These are phyloP conservation scores for Phialophora verrucosa DNA, from an alignment of 2,329 filamentous ascomycete genomes.

Conservation along the genomic window DNA sequence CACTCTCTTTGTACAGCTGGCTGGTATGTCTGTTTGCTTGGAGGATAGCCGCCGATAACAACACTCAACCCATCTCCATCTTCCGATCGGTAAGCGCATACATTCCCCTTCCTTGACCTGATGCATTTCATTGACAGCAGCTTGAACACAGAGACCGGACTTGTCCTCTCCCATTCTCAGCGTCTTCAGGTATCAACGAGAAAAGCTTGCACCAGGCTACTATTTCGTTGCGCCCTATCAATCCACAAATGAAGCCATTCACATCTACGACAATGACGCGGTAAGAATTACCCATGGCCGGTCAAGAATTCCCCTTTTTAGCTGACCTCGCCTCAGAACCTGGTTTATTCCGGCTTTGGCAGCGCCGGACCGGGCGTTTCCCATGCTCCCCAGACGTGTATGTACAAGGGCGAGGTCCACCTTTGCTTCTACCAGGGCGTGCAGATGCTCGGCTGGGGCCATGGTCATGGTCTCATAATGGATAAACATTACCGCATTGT, in stretches of 20 bases:
- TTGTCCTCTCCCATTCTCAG: slow-evolving; percentile 47
- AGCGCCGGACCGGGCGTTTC: slow-evolving; percentile 56
- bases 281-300: slow-evolving; percentile 39
- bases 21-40: slow-evolving; percentile 38
- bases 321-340: slow-evolving; percentile 44
- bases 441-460: slow-evolving; percentile 59
- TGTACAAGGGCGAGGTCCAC: slow-evolving; percentile 56
- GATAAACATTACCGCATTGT: slow-evolving; percentile 57
- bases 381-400: slow-evolving; percentile 57
- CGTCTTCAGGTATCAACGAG: slow-evolving; percentile 41
- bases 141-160: slow-evolving; percentile 46
- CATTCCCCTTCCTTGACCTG: neutral
- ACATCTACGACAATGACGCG: slow-evolving; percentile 59
- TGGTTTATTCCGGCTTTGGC: slow-evolving; percentile 59
- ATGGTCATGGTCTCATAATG: slow-evolving; percentile 60
- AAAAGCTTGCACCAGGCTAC: slow-evolving; percentile 54
- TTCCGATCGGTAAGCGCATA: slow-evolving; percentile 47
- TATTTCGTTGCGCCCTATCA: slow-evolving; percentile 59
- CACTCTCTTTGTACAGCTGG: slow-evolving; percentile 24
- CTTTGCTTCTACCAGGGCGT: slow-evolving; percentile 60
- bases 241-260: slow-evolving; percentile 55
- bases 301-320: neutral
- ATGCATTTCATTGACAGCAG: slow-evolving; percentile 11
- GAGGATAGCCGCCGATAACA: slow-evolving; percentile 41
- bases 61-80: slow-evolving; percentile 40